Conservation (phyloP, 2,329 filamentous ascomycete species). For the Pleurostoma richardsiae region DNA sequence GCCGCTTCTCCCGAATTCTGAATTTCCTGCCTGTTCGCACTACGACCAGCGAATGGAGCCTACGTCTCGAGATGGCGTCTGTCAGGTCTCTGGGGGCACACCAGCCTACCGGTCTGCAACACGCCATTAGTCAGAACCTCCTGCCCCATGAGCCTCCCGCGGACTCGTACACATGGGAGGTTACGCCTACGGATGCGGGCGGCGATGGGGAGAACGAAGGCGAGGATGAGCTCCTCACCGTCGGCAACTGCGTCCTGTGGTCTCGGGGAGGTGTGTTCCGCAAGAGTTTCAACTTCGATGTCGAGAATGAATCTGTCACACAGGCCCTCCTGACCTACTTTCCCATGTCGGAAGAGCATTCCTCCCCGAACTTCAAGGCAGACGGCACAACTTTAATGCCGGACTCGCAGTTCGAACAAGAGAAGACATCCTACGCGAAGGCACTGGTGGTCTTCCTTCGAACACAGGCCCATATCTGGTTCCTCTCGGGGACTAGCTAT, state of each 20-base stretch:
- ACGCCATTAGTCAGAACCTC: slow-evolving; percentile 76
- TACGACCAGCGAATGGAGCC: slow-evolving; percentile 12
- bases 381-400: slow-evolving; percentile 6
- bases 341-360: slow-evolving; percentile 43
- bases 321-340: slow-evolving; percentile 86
- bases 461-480: slow-evolving; percentile 90
- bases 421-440: slow-evolving; percentile 38
- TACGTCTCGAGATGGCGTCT: slow-evolving; percentile 66
- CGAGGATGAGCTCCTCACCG: slow-evolving; percentile 78
- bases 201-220: slow-evolving; percentile 32
- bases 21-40: background rate
- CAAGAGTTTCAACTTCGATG: slow-evolving; percentile 78
- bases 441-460: slow-evolving; percentile 88
- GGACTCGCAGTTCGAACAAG: slow-evolving; percentile 5
- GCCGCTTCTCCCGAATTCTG: slow-evolving; percentile 11
- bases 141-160: slow-evolving; percentile 62
- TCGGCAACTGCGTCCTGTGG: slow-evolving; percentile 77
- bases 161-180: slow-evolving; percentile 72
- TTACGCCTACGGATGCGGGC: slow-evolving; percentile 34
- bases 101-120: slow-evolving; percentile 75
- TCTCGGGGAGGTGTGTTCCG: slow-evolving; percentile 79
- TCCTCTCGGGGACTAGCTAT: slow-evolving; percentile 81
- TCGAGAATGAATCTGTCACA: slow-evolving; percentile 81
- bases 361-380: slow-evolving; percentile 16
- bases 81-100: slow-evolving; percentile 89